Conservation (phyloP, 1,284 basidiomycete genomes). For the Rhodotorula sp. region DNA sequence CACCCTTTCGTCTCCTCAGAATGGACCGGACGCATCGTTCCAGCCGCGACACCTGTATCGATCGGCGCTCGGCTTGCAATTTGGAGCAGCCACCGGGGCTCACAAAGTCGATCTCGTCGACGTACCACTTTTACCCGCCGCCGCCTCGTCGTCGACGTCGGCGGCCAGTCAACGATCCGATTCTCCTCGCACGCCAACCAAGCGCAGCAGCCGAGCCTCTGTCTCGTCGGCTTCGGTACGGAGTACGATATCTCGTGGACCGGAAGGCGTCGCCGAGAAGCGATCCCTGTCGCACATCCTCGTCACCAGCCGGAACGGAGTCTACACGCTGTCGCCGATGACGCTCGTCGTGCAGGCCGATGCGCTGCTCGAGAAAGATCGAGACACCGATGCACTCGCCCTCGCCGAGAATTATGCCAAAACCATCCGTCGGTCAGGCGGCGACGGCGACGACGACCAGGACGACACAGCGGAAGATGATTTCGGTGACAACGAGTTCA, state of each 20-base stretch:
- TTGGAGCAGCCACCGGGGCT: conserved; percentile 27
- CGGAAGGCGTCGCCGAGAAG: conserved; percentile 29
- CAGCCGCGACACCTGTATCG: conserved; percentile 45
- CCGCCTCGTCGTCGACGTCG: conserved; percentile 31
- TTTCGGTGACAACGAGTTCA: conserved; percentile 61
- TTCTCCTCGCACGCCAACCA: conserved; percentile 36
- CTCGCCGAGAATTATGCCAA: conserved; percentile 59
- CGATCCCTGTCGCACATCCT: conserved; percentile 53
- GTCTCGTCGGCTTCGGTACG: conserved; percentile 5
- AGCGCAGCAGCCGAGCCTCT: conserved; percentile 1
- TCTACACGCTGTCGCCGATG: conserved; percentile 67
- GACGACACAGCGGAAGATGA: not conserved
- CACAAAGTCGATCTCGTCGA: conserved; percentile 32
- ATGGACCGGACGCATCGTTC: conserved; percentile 14
- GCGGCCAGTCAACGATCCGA: conserved; percentile 43
- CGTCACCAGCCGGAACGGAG: conserved; percentile 60
- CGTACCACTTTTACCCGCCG: conserved; percentile 46
- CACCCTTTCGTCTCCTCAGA: conserved; percentile 53
- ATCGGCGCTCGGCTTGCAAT: conserved; percentile 16
- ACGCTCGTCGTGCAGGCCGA: conserved; percentile 72
- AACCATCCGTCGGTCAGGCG: not conserved
- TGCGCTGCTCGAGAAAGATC: conserved; percentile 63
- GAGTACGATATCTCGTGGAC: too few species aligned
- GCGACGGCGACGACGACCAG: not conserved
- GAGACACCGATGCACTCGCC: conserved; percentile 63